Conservation (phyloP, 2,329 filamentous ascomycete genomes). For the Sporothrix curviconia region DNA sequence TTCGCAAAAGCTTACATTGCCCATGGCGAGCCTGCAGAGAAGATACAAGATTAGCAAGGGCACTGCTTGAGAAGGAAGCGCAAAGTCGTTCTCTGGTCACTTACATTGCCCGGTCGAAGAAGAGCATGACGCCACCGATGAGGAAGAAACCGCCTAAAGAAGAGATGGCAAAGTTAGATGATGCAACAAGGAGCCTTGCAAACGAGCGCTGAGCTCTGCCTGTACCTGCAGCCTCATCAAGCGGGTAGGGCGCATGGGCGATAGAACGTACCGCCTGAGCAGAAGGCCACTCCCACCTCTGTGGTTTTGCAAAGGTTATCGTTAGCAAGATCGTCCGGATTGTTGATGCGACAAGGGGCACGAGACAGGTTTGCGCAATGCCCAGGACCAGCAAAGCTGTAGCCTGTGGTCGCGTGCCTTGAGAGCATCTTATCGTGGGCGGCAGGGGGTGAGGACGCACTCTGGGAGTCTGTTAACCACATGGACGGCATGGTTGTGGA, state of each 20-base stretch:
- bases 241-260: too few species aligned
- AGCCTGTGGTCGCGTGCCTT: conserved; percentile 16
- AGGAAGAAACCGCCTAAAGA: conserved; percentile 82
- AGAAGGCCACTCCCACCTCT: conserved; percentile 98
- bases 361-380: too few species aligned
- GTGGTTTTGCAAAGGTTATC: conserved; percentile 13
- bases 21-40: conserved; percentile 82
- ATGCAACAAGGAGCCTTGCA: too few species aligned
- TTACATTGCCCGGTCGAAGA: conserved; percentile 95
- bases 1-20: conserved; percentile 80
- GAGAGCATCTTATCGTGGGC: too few species aligned
- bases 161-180: not conserved
- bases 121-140: conserved; percentile 86
- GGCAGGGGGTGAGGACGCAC: conserved; percentile 41
- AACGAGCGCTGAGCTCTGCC: too few species aligned
- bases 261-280: conserved; percentile 88
- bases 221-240: too few species aligned
- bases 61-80: not conserved
- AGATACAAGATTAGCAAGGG: not conserved
- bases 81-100: too few species aligned
- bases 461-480: conserved; percentile 95
- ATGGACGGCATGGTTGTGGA: conserved; percentile 64
- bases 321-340: conserved; percentile 22
- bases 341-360: not conserved
- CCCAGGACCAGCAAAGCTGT: too few species aligned